phyloP scores from a whole-genome alignment of 371 early-diverging fungal species.

The Lichtheimia corymbifera region DNA sequence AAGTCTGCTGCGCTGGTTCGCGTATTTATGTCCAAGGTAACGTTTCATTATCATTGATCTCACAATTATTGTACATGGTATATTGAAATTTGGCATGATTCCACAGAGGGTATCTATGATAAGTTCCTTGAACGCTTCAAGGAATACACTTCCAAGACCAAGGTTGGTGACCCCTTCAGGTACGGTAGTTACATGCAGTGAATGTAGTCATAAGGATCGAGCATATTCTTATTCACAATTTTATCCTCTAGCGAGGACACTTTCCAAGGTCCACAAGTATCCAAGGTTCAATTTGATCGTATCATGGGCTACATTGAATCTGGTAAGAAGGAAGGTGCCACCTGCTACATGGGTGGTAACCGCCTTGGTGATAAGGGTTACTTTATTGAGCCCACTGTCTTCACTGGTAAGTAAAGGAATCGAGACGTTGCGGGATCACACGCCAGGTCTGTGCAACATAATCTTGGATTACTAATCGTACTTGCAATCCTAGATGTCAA shows the following conservation, averaged over 20 bases:
- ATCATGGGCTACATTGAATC: conserved; percentile 58
- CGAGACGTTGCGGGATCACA: too few relatives aligned
- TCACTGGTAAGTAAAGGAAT: conserved; percentile 19
- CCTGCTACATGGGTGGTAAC: conserved; percentile 46
- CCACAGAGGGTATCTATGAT: conserved; percentile 65
- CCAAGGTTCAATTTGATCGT: conserved; percentile 73
- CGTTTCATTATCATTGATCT: not conserved
- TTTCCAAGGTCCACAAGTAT: conserved; percentile 79
- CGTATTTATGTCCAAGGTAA: conserved; percentile 78
- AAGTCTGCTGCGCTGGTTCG: conserved; percentile 83
- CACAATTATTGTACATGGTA: not conserved
- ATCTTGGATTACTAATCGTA: not conserved
- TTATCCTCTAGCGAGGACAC: conserved; percentile 20
- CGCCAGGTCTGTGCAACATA: not conserved
- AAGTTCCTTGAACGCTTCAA: conserved; percentile 69
- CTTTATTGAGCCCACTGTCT: conserved; percentile 55
- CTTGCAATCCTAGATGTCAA: conserved; percentile 13
- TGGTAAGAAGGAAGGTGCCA: conserved; percentile 55
- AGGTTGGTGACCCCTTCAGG: conserved; percentile 62
- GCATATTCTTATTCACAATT: too few relatives aligned
- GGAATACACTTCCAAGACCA: conserved; percentile 52
- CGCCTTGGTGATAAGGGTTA: conserved; percentile 52
- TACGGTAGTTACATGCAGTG: too few relatives aligned
- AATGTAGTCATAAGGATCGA: too few relatives aligned
- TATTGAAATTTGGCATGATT: not conserved